These are phyloP conservation scores for Kwoniella heveanensis DNA, from an alignment of 768 basidiomycete genomes.

Conservation along the genomic window DNA sequence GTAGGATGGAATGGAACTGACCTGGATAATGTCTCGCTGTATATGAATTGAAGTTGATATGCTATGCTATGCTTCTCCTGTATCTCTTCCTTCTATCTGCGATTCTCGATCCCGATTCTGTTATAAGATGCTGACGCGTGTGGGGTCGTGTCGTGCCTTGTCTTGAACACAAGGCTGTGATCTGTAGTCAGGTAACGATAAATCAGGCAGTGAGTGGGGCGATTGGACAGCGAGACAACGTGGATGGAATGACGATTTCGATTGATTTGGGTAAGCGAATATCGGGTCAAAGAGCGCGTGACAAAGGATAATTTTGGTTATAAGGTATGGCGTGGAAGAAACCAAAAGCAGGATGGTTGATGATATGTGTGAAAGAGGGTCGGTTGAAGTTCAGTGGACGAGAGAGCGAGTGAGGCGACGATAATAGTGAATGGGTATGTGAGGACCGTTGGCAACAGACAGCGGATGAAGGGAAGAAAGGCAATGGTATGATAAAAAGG, in stretches of 20 bases:
- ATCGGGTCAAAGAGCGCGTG: neutral
- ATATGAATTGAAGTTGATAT: neutral
- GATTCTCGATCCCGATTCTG: neutral
- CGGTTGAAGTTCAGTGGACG: no score
- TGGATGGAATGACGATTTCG: neutral
- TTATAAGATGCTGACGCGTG: neutral
- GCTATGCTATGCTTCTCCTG: slow-evolving; percentile 2
- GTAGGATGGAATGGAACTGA: slow-evolving; percentile 2
- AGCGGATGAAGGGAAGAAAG: no score
- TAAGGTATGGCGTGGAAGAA: no score
- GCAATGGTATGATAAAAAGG: no score
- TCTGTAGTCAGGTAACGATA: neutral
- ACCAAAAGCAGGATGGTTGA: neutral
- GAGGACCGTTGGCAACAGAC: no score
- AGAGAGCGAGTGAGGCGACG: no score
- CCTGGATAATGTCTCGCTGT: slow-evolving; percentile 11
- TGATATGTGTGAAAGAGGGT: no score
- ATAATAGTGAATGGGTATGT: no score
- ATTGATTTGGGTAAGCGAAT: neutral
- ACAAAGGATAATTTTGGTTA: slow-evolving; percentile 3
- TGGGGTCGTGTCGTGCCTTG: neutral
- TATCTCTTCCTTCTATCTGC: slow-evolving; percentile 1
- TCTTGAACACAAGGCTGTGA: neutral
- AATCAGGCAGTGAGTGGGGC: neutral
- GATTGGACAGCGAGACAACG: slow-evolving; percentile 7